Base-by-base conservation (phyloP, 2,329 filamentous ascomycete genomes). In the Chaetomium strumarium region DNA sequence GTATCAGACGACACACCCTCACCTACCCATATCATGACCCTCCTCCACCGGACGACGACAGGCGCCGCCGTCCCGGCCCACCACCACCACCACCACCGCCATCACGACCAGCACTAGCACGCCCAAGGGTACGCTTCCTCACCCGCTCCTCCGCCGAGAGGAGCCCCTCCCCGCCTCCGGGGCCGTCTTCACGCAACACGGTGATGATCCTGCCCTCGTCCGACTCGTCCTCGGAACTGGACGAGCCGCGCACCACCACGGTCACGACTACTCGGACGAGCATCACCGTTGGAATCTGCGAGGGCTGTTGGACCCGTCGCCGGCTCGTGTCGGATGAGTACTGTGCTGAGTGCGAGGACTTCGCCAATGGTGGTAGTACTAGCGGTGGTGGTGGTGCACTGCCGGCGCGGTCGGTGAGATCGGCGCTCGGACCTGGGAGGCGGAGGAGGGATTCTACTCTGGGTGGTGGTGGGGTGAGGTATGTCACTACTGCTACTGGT, bases 291-390 rank as follows among this genome's bases (percentile, higher is more conserved):
- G 52, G 47, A 2, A 29, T 50, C 6, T 54, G 52, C 38, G 42
- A 50, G 10, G 42, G 52, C 9, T 54, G 52, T 17, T n/a, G 40
- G 16, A 41, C 16, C 3, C 19, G 20, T 6, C 20, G 13, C 37
- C 7, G 29, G 38, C 24, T 54, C 16, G 37, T 39, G n/a, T 13
- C 7, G 4, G 43, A 24, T 10, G 37, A 39, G 12, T 47, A 39
- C n/a, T 54, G 52, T 20, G 52, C 38, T 7, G 52, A 43, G 31
- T 54, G 52, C n/a, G 52, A 50, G 42, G 16, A 17, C 9, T 45
- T 45, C 19, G 40, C 20, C 10, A 30, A 12, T n/a, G 38, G 33
- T 38, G 31, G 17, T 12, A 10, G 13, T n/a, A n/a, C n/a, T n/a
- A n/a, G n/a, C 11, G 39, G 39, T 13, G 7, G 6, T 20, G 31